Conservation (phyloP, 257 asterid species). For the Petunia axillaris region DNA sequence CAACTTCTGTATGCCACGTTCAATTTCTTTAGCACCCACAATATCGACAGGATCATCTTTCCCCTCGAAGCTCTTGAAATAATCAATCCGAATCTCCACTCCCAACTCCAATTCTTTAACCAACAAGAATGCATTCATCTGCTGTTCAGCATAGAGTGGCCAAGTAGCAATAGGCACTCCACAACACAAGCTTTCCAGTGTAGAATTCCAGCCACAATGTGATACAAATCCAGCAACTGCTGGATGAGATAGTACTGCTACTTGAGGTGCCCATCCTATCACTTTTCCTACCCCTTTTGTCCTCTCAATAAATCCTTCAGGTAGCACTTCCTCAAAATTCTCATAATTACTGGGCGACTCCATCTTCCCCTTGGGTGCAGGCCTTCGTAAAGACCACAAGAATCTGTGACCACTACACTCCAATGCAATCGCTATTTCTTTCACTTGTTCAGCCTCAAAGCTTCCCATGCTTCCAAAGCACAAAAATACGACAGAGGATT, state of each 20-base stretch:
- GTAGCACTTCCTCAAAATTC: slow-evolving; percentile 23
- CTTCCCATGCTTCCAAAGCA: slow-evolving; percentile 41
- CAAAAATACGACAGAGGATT: slow-evolving; percentile 32
- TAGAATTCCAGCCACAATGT: slow-evolving; percentile 22
- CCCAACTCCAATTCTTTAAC: background rate
- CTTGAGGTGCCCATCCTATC: slow-evolving; percentile 19
- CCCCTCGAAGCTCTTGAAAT: background rate
- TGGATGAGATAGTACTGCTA: background rate
- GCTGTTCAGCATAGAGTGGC: slow-evolving; percentile 21
- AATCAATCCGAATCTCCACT: slow-evolving; percentile 8
- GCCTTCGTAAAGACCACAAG: slow-evolving; percentile 33
- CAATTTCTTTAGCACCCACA: background rate
- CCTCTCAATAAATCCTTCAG: slow-evolving; percentile 33
- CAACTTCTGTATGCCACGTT: background rate
- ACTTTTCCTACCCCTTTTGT: slow-evolving; percentile 19
- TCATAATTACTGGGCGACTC: slow-evolving; percentile 15
- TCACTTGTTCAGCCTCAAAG: slow-evolving; percentile 28
- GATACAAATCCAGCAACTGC: background rate
- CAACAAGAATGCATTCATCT: slow-evolving; percentile 7
- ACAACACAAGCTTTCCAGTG: background rate
- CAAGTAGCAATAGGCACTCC: slow-evolving; percentile 23
- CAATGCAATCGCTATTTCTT: slow-evolving; percentile 30
- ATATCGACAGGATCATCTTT: background rate
- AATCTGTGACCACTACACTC: slow-evolving; percentile 30
- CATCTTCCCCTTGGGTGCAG: slow-evolving; percentile 11